Evolutionary conservation across 164 flowering plant genomes (phyloP), one percentile per base, ranked within the genome.

Genomic region (Euptelea pleiosperma): DNA sequence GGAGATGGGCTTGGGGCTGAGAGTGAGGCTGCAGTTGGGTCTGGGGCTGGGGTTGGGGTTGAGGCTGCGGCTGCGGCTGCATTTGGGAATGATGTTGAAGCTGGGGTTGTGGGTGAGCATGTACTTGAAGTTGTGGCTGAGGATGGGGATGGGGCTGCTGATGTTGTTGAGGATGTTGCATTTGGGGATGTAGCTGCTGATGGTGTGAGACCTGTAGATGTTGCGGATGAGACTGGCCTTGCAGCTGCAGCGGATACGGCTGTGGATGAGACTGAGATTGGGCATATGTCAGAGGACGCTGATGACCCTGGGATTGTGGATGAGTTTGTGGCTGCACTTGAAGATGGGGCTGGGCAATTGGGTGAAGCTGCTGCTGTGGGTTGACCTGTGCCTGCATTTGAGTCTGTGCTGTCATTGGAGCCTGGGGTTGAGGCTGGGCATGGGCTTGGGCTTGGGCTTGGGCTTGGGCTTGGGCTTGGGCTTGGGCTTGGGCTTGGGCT

Each of bases 371-470:
- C n/a, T n/a, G n/a, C n/a, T n/a, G n/a, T n/a, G 24, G 70, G 50
- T 33, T 67, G 75, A 30, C 53, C 19, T 12, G 57, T 60, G 36
- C 16, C 6, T 43, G 61, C 25, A 36, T 3, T 47, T 66, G 84
- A 12, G 67, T 57, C 41, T 65, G 77, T 1, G 58, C 53, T 3
- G 60, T 64, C 3, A 40, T 0, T 25, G 52, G 66, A 9, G 60
- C 26, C 25, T 68, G 80, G 4, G 70, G 21, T 29, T 61, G 75
- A 0, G 77, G 35, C 25, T 66, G 83, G 4, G 34, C 8, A 10
- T 71, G 81, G 16, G 54, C n/a, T n/a, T n/a, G n/a, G n/a, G n/a
- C n/a, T n/a, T n/a, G 68, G 16, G 47, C 31, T 22, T 69, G 76
- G 8, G 54, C 29, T 10, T 57, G 72, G 15, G 70, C 49, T n/a